Conservation (phyloP, 345 rosid species). For the Syzygium grande region DNA sequence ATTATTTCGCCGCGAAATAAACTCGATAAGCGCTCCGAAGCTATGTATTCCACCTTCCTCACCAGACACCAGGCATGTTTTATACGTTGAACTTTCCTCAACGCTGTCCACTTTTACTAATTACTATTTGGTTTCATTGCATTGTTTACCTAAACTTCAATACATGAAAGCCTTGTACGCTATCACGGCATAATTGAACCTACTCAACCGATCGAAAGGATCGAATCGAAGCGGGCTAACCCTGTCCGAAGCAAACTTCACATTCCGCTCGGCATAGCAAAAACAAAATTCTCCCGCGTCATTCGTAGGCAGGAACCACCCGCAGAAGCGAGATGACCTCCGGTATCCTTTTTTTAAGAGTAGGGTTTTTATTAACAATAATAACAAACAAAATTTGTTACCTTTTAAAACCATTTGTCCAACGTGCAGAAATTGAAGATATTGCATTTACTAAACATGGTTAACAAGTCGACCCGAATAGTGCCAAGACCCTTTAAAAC, state of each 20-base stretch:
- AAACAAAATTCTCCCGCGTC: fast-evolving
- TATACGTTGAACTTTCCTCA: neutral
- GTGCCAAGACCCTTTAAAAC: neutral
- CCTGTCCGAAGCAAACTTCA: fast-evolving
- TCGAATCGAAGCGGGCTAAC: neutral
- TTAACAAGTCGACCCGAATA: neutral
- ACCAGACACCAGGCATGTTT: neutral
- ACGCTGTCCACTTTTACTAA: neutral
- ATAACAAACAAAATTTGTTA: neutral
- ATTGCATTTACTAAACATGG: neutral
- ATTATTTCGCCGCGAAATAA: fast-evolving
- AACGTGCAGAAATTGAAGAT: neutral
- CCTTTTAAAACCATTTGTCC: neutral
- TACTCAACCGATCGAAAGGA: fast-evolving
- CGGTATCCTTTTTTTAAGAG: fast-evolving
- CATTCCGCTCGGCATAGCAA: fast-evolving
- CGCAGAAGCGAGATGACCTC: neutral
- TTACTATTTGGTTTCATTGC: neutral
- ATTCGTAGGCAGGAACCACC: neutral
- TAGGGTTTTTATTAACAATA: neutral
- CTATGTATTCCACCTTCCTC: neutral
- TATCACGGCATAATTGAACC: neutral
- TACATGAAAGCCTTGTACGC: neutral
- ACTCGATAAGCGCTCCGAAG: fast-evolving
- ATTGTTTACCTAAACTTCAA: neutral